Base-by-base conservation (phyloP, 176 grass and related monocot genomes). In the Miscanthus lutarioriparius region DNA sequence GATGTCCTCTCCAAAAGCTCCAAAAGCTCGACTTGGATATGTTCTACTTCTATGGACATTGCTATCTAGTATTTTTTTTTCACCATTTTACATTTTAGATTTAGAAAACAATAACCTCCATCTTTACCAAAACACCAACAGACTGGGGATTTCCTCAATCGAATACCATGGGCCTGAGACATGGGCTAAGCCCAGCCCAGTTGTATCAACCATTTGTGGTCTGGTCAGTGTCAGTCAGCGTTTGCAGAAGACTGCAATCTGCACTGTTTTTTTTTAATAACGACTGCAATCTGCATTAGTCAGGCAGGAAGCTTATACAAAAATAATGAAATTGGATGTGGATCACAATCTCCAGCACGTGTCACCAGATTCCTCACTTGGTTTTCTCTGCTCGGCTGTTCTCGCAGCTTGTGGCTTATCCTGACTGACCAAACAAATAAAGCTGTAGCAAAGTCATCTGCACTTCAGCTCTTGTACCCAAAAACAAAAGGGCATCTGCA, bases 161-260 rank as follows among this genome's bases (percentile, higher is more conserved):
- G 53, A 9, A 58, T 10, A n/a, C 53, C 53, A 58, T 54, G 53
- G 53, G 53, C 20, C 20, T 58, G 20, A 9, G 16, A 58, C 7
- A 58, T n/a, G 47, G 20, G 53, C 53, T 10, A 8, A 58, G 20
- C 51, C 13, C 36, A 78, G 54, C 74, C 51, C 28, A 76, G 15
- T 7, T 76, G 11, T 6, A 27, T 27, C 44, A 45, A 11, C 5
- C 25, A 48, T n/a, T 58, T 8, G 20, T 58, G 7, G 7, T 70
- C 20, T n/a, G 20, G 53, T 8, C 7, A 20, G 45, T 16, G 14
- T 48, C 38, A 1, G 38, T 67, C 68, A 74, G 36, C 72, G 69
- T 61, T 68, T 83, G 66, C 8, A 19, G 23, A 68, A 41, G 76
- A 85, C 76, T 65, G 76, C 51, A 40, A 22, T 48, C 49, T n/a